Conservation (phyloP, 1,284 basidiomycete species). For the Ustilago nuda region DNA sequence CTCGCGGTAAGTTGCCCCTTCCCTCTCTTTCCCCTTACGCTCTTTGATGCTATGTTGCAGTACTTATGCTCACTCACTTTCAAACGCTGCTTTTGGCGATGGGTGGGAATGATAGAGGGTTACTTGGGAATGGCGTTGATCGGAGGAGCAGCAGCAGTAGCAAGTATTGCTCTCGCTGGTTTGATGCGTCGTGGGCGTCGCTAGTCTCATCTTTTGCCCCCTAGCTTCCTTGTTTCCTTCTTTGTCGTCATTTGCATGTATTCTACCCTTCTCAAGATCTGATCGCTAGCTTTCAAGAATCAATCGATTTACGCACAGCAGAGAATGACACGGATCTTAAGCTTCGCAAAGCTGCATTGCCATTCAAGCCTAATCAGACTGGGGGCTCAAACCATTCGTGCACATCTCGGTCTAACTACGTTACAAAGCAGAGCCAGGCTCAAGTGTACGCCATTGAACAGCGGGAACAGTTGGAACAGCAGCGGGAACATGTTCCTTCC, state of each 20-base stretch:
- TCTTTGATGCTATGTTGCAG: too few relatives aligned
- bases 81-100: background rate
- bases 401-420: background rate
- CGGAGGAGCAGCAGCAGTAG: slow-evolving; percentile 87
- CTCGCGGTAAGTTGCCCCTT: slow-evolving; percentile 76
- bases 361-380: too few relatives aligned
- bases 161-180: slow-evolving; percentile 83
- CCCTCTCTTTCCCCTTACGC: background rate
- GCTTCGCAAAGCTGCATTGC: too few relatives aligned
- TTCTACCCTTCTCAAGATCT: slow-evolving; percentile 6
- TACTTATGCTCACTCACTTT: too few relatives aligned
- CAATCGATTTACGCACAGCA: background rate
- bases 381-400: background rate
- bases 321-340: too few relatives aligned
- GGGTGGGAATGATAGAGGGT: slow-evolving; percentile 75
- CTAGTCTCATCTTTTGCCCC: slow-evolving; percentile 6
- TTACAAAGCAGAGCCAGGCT: background rate
- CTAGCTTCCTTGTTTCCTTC: too few relatives aligned
- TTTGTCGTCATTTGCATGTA: slow-evolving; percentile 11
- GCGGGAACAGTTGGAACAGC: slow-evolving; percentile 38
- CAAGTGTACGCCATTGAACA: slow-evolving; percentile 31
- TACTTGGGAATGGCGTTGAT: slow-evolving; percentile 94
- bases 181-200: slow-evolving; percentile 71
- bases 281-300: too few relatives aligned
- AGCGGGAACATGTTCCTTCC: slow-evolving; percentile 16